These are phyloP conservation scores for Magnaporthiopsis poae DNA, from an alignment of 2,329 filamentous ascomycete species.

Conservation along the genomic window DNA sequence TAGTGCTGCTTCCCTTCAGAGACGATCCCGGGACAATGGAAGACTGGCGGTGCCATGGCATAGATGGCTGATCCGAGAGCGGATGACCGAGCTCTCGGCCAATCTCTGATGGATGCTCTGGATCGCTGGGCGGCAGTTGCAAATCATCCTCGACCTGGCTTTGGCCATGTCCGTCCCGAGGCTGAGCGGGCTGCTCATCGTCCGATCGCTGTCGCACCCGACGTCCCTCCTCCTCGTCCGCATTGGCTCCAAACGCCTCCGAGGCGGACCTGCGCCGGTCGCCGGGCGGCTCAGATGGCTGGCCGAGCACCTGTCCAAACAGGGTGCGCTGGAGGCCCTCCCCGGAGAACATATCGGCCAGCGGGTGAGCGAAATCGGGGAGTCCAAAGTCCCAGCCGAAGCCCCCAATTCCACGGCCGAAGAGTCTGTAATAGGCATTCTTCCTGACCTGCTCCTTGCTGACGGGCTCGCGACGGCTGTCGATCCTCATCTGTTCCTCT, in stretches of 20 bases:
- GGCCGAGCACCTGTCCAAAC: slow-evolving; percentile 11
- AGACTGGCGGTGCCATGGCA: slow-evolving; percentile 43
- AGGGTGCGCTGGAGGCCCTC: slow-evolving; percentile 10
- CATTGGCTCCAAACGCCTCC: slow-evolving; percentile 32
- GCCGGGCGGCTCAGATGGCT: slow-evolving; percentile 13
- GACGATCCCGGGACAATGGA: slow-evolving; percentile 33
- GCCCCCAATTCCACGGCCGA: slow-evolving; percentile 15
- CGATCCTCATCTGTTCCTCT: background rate
- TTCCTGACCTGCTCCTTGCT: slow-evolving; percentile 10
- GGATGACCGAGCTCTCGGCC: slow-evolving; percentile 58
- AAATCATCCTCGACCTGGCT: slow-evolving; percentile 19
- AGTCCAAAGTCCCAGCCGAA: slow-evolving; percentile 9
- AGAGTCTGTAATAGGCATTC: slow-evolving; percentile 10
- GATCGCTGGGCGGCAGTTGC: slow-evolving; percentile 25
- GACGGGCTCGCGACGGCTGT: slow-evolving; percentile 3
- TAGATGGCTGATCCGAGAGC: slow-evolving; percentile 51
- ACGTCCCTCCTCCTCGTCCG: slow-evolving; percentile 23
- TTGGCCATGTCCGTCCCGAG: slow-evolving; percentile 13
- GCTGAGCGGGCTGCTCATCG: slow-evolving; percentile 14
- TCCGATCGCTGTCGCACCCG: slow-evolving; percentile 29
- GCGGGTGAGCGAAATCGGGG: slow-evolving; percentile 8
- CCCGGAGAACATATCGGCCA: slow-evolving; percentile 12
- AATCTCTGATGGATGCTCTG: slow-evolving; percentile 46
- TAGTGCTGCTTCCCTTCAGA: slow-evolving; percentile 30
- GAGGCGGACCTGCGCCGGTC: slow-evolving; percentile 32